A percentile compares a stretch with the other conserved stretches of the same genome.
phyloP scores from a whole-genome alignment of 2,329 filamentous ascomycete species.

The Teratosphaeria destructans region DNA sequence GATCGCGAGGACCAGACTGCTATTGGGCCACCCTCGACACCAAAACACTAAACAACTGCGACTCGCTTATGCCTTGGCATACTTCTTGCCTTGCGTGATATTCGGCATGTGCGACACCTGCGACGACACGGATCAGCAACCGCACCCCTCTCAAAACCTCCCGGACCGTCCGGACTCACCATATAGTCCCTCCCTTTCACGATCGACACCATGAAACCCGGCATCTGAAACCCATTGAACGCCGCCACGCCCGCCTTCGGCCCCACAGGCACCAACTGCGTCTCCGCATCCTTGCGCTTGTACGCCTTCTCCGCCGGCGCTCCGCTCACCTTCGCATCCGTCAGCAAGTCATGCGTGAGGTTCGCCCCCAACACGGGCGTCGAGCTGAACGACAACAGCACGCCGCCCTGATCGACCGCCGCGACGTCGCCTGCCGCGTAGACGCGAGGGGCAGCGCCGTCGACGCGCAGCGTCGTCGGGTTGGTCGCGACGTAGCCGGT shows the following conservation, averaged over 20 bases:
- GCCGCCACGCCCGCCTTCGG: constrained; percentile 27
- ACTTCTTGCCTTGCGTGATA: constrained; percentile 21
- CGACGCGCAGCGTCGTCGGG: constrained; percentile 34
- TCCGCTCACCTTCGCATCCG: constrained; percentile 15
- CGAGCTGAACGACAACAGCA: constrained; percentile 30
- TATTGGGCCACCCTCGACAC: background rate
- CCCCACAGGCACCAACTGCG: constrained; percentile 20
- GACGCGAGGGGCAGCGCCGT: constrained; percentile 34
- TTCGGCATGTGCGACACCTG: constrained; percentile 18
- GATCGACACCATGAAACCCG: constrained; percentile 24
- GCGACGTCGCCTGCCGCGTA: constrained; percentile 41
- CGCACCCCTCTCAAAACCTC: background rate
- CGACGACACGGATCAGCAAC: constrained; percentile 9
- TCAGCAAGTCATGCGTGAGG: constrained; percentile 37
- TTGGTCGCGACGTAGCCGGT: constrained; percentile 42
- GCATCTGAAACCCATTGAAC: constrained; percentile 24
- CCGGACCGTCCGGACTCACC: background rate
- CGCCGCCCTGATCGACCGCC: constrained; percentile 31
- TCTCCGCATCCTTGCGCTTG: constrained; percentile 20
- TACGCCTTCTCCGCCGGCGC: constrained; percentile 19
- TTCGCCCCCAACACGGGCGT: constrained; percentile 34
- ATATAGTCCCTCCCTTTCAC: constrained; percentile 26
- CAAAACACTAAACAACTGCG: background rate
- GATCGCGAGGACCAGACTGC: background rate
- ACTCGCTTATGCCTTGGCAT: constrained; percentile 11